These are phyloP conservation scores for Cyberlindnera samutprakarnensis DNA, from an alignment of 805 yeast genomes.

Conservation along the genomic window DNA sequence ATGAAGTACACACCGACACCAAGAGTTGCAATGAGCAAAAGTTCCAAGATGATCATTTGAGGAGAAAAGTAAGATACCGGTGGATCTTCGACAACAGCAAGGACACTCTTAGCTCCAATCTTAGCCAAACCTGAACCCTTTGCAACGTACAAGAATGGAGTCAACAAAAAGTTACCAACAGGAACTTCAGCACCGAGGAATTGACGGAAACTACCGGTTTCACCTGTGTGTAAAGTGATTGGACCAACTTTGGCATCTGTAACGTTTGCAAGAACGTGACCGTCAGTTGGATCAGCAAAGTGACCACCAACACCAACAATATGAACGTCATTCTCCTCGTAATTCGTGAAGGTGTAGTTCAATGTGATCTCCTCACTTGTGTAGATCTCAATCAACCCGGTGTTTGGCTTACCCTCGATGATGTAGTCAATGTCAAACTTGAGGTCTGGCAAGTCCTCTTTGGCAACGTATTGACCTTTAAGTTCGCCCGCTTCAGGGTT, in stretches of 20 bases:
- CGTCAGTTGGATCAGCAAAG: conserved; percentile 47
- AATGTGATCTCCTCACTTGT: conserved; percentile 50
- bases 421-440: conserved; percentile 42
- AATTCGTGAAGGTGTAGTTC: conserved; percentile 43
- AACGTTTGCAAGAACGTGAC: conserved; percentile 49
- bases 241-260: conserved; percentile 63
- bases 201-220: conserved; percentile 45
- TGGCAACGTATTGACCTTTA: conserved; percentile 15
- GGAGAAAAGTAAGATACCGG: conserved; percentile 69
- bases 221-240: conserved; percentile 41
- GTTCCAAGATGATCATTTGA: conserved; percentile 55
- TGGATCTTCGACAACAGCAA: conserved; percentile 53
- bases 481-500: conserved; percentile 12
- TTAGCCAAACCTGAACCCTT: conserved; percentile 42
- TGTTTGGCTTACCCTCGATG: conserved; percentile 37
- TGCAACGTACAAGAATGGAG: conserved; percentile 51
- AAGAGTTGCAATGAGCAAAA: conserved; percentile 41
- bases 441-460: conserved; percentile 26
- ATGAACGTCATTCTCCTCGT: conserved; percentile 41
- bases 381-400: conserved; percentile 29
- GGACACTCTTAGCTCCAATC: conserved; percentile 50
- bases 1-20: conserved; percentile 42
- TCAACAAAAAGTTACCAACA: conserved; percentile 49
- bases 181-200: conserved; percentile 49
- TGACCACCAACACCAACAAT: conserved; percentile 67